Base-by-base conservation (phyloP, 768 basidiomycete genomes). In the Boletus barrowsii region DNA sequence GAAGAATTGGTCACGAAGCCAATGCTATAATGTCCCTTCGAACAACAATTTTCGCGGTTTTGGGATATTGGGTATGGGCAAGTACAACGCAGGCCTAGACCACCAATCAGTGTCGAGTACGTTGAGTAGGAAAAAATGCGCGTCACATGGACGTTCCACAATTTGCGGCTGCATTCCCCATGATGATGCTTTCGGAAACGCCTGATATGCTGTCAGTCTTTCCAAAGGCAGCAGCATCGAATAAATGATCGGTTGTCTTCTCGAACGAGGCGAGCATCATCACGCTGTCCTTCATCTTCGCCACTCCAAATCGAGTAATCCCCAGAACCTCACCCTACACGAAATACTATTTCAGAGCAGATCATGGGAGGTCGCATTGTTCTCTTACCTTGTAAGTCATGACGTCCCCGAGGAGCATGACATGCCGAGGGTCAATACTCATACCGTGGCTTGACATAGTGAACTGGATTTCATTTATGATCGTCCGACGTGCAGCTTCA, bases 211-310 rank as follows among this genome's bases (percentile, higher is more conserved):
- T 83, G 66, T 99, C 97, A 47, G 86, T 93, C 73, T 98, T 98
- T 11, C 94, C 93, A 69, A 88, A 95, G 3, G 97, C 91, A 10
- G 97, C 88, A 3, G 97, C 97, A 66, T 99, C 94, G 73, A 99
- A 99, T 55, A 99, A 75, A 71, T 99, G 97, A 75, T 99, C 97
- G 14, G 97, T 99, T 15, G 97, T 98, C 77, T 98, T 98, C 74
- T 99, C 97, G 72, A 99, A 99, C 24, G 93, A 97, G 10, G 97
- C 97, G 63, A 98, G 77, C 97, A 98, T 99, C 64, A 99, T 83
- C 1, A 98, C 95, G 64, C 92, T 93, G 72, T 99, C 97, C 72
- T 98, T 98, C 93, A 98, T 98, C 76, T 98, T 98, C 9, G 95
- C 92, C 24, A 99, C 96, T 67, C 97, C 97, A 72, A 98, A 98